Base-by-base conservation (phyloP, 768 basidiomycete species). In the Lactarius sp. region DNA sequence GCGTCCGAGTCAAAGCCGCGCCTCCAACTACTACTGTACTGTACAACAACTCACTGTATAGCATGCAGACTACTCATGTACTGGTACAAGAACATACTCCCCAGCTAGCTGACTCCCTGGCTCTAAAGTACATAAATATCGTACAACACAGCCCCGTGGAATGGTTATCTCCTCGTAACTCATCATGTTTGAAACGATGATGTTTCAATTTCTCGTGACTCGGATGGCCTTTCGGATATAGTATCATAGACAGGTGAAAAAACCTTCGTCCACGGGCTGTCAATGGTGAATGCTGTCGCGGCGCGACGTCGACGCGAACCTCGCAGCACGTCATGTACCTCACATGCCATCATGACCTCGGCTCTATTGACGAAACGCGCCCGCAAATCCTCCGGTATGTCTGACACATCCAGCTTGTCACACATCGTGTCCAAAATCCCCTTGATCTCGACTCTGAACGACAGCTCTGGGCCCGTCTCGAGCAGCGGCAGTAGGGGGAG, bases 221-320 rank as follows among this genome's bases (percentile, higher is more conserved):
- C 6, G 1, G 36, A 37, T 10, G 41, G 13, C 13, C 12, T 13
- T 41, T 41, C 41, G 41, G 13, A 41, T 41, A 41, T 41, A 10
- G 14, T 41, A 14, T 12, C 8, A 5, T 41, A 5, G 8, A 14
- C 18, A 8, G 59, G 41, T 31, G 44, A 27, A 47, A 52, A 63
- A 44, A 63, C 33, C 44, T 20, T 63, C 44, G 36, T 47, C 62
- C 62, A 63, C 4, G 56, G 56, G 1, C 62, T 52, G 5, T 47
- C 31, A 16, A 33, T 22, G 9, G 59, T 56, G 34, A 59, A 39
- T 4, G 61, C 50, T 5, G 50, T 4, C 41, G 16, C 16, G 1
- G 16, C 3, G 6, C 41, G 55, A 46, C 34, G 55, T 36, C 39
- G 54, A 0, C 13, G 47, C 18, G 41, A 44, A 12, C 10, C 16